A percentile compares a stretch with the other conserved stretches of the same genome.
phyloP scores from a whole-genome alignment of 192 early-diverging fungal genomes.

The Mortierella hygrophila region DNA sequence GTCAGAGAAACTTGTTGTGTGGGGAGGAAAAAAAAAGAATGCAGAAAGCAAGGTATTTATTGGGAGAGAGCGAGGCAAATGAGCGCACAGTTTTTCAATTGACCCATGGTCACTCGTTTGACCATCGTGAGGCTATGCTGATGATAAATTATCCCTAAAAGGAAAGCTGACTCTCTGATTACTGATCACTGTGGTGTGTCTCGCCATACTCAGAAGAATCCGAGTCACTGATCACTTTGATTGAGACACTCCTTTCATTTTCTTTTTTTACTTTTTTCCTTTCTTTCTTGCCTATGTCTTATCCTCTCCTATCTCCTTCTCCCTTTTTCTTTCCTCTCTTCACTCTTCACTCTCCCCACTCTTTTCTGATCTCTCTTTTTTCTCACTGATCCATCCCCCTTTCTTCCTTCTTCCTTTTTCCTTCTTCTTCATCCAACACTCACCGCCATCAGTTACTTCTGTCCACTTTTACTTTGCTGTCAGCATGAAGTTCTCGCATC shows the following conservation, averaged over 20 bases:
- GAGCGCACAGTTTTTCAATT: not conserved
- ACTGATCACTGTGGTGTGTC: no score
- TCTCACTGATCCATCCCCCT: not conserved
- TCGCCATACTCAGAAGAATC: no score
- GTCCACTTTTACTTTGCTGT: not conserved
- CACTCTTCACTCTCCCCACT: not conserved
- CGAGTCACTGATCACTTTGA: no score
- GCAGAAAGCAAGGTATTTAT: not conserved
- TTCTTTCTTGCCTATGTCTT: not conserved
- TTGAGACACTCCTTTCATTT: not conserved
- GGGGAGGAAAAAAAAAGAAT: not conserved
- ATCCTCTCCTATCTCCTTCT: not conserved
- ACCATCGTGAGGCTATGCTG: not conserved
- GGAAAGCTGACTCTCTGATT: not conserved
- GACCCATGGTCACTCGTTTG: not conserved
- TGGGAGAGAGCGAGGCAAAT: not conserved
- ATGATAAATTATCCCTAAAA: not conserved
- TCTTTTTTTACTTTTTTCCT: not conserved
- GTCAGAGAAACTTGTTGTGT: not conserved
- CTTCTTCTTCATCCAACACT: not conserved
- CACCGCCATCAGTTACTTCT: not conserved
- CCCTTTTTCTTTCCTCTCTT: not conserved
- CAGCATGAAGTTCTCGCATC: constrained; percentile 93
- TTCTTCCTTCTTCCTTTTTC: not conserved
- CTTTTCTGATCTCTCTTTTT: not conserved